These are phyloP conservation scores for Aphanomyces cochlioides DNA, from an alignment of 352 stramenopile species.

Conservation along the genomic window DNA sequence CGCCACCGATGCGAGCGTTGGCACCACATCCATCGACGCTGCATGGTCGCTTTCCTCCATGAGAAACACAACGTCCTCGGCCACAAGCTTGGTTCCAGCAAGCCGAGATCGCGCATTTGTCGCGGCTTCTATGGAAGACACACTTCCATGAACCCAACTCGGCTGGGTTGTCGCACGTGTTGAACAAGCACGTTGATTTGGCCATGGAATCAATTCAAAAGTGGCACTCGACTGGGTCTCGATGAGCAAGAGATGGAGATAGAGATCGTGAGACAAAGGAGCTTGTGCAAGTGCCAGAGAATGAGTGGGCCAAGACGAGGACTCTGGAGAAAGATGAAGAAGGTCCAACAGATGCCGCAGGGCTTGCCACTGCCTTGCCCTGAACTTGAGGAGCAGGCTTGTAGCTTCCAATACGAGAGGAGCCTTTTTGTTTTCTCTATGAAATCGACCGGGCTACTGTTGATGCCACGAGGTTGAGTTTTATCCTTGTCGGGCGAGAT, in stretches of 20 bases:
- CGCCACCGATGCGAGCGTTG: constrained; percentile 60
- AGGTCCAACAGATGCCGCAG: no score
- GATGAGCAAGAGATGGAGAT: not conserved
- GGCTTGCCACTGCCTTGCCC: no score
- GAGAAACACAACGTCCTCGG: constrained; percentile 47
- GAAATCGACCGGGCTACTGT: no score
- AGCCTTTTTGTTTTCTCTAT: no score
- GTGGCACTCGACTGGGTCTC: not conserved
- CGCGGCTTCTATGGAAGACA: constrained; percentile 16
- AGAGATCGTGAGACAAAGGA: no score
- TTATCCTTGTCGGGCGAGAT: no score
- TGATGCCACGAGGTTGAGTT: no score
- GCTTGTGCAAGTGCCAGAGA: not conserved
- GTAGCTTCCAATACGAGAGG: no score
- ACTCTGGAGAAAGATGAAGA: no score
- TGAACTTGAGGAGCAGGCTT: no score
- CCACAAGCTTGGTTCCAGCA: constrained; percentile 23
- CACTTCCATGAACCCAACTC: not conserved
- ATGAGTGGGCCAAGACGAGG: not conserved
- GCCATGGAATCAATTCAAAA: not conserved
- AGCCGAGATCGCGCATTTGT: not conserved
- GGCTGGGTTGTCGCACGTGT: not conserved
- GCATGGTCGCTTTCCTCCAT: constrained; percentile 60
- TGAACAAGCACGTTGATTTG: constrained; percentile 4
- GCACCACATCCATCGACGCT: constrained; percentile 70